These are phyloP conservation scores for Leucosporidium yakuticum DNA, from an alignment of 768 basidiomycete species.

Conservation along the genomic window DNA sequence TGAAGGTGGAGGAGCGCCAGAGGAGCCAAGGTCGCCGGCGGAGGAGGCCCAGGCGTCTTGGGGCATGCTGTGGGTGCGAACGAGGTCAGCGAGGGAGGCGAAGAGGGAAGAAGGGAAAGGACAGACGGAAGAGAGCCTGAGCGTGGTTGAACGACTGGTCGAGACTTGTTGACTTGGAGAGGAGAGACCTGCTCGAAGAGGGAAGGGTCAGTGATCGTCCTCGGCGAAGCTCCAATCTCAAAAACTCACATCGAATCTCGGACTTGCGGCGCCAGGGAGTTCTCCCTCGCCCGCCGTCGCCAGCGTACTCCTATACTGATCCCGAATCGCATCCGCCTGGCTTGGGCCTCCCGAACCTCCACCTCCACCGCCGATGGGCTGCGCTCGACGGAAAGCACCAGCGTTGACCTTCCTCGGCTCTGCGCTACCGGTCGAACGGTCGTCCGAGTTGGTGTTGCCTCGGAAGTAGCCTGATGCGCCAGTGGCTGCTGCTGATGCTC, in stretches of 20 bases:
- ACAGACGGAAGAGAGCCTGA: not conserved
- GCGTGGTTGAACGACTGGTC: not conserved
- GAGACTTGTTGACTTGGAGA: conserved; percentile 14
- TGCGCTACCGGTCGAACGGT: too few species aligned
- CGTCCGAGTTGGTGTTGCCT: too few species aligned
- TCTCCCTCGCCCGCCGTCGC: not conserved
- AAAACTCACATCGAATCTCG: conserved; percentile 18
- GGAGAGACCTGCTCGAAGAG: not conserved
- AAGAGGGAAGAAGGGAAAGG: not conserved
- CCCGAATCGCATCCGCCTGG: conserved; percentile 23
- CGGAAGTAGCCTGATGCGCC: not conserved
- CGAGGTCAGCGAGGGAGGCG: not conserved
- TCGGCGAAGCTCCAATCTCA: too few species aligned
- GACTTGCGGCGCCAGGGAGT: not conserved
- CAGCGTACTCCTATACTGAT: conserved; percentile 6
- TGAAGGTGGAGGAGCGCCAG: not conserved
- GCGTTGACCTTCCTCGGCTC: conserved; percentile 18
- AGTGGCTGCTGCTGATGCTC: not conserved
- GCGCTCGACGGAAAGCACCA: conserved; percentile 22
- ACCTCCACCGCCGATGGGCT: too few species aligned
- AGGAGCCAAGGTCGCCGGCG: not conserved
- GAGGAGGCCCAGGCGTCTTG: conserved; percentile 5
- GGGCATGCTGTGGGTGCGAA: not conserved
- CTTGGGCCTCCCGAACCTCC: not conserved
- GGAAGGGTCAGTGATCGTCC: too few species aligned